These are phyloP conservation scores for Priceomyces carsonii DNA, from an alignment of 805 yeast genomes.

Conservation along the genomic window DNA sequence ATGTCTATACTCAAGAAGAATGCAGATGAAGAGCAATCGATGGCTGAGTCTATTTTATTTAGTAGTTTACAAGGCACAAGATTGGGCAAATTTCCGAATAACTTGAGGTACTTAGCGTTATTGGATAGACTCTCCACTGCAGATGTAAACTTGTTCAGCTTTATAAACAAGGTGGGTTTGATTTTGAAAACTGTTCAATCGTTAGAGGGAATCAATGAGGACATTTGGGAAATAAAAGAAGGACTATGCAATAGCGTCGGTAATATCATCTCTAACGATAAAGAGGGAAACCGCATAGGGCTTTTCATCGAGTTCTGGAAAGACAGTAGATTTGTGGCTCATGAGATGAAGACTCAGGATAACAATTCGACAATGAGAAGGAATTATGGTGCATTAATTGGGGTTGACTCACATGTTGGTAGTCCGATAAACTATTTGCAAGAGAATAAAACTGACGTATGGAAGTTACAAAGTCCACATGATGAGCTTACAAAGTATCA, in stretches of 20 bases:
- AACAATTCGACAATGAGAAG: slow-evolving; percentile 13
- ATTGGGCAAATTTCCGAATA: slow-evolving; percentile 33
- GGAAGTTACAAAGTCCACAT: slow-evolving; percentile 19
- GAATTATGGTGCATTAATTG: slow-evolving; percentile 21
- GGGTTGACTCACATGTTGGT: slow-evolving; percentile 15
- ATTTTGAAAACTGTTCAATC: slow-evolving; percentile 25
- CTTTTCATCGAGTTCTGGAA: slow-evolving; percentile 38
- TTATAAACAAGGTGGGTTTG: slow-evolving; percentile 30
- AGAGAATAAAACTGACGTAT: slow-evolving; percentile 17
- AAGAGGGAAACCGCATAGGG: slow-evolving; percentile 25
- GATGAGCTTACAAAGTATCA: slow-evolving; percentile 14
- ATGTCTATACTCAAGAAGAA: slow-evolving; percentile 20
- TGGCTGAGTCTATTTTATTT: slow-evolving; percentile 31
- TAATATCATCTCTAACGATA: slow-evolving; percentile 26
- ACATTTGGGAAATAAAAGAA: slow-evolving; percentile 19
- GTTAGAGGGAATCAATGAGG: slow-evolving; percentile 20
- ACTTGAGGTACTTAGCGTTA: slow-evolving; percentile 36
- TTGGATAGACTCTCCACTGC: slow-evolving; percentile 34
- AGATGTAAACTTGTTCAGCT: slow-evolving; percentile 30
- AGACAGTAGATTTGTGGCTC: slow-evolving; percentile 29
- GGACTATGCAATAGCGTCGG: slow-evolving; percentile 32
- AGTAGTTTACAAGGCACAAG: slow-evolving; percentile 20
- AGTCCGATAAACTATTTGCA: slow-evolving; percentile 20
- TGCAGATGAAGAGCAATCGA: slow-evolving; percentile 8
- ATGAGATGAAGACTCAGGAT: slow-evolving; percentile 13